Evolutionary conservation across 179 eudicot genomes (phyloP), one percentile per base, ranked within the genome.

Genomic region (Drosera spatulata): DNA sequence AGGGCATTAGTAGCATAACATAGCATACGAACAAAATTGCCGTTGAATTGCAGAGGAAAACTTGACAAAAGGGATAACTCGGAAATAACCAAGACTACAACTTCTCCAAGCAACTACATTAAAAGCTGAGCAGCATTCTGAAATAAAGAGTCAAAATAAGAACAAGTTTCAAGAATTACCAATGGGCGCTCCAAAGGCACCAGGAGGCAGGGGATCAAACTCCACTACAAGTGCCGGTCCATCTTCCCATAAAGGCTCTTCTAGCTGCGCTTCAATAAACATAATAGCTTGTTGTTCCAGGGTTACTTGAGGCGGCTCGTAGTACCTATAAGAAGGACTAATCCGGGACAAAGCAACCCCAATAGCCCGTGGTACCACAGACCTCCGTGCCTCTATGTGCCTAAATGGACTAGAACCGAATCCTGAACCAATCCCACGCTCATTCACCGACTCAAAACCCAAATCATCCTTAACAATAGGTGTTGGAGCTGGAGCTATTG

Each of bases 121-220:
- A 11, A 49, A 8, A 6, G 14, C 52, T 49, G 14, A 49, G 12
- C 14, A 49, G 4, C 52, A 49, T 10, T 8, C 9, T 4, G 11
- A 49, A 49, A 2, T 13, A 49, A 2, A 49, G 52, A 49, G 12
- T 4, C 2, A n/a, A 10, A 49, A 49, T n/a, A 49, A n/a, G 12
- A 49, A n/a, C 46, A 50, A 44, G 46, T 11, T 10, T 55, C 44
- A 5, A 38, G 56, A 49, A 70, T 78, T 73, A 90, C 97, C 85
- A 42, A 90, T 86, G 22, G 97, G 93, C n/a, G 89, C 75, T 43
- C 97, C 97, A 76, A 89, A 89, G 61, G 97, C 97, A 61, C 95
- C 97, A 57, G 97, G 95, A 39, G 97, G 97, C 82, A 89, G 73
- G 41, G 97, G 91, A 79, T 89, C 97, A 82, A 89, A 89, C 76